Evolutionary conservation across 768 basidiomycete species (phyloP).

Genomic region (Leccinum incarnatum): DNA sequence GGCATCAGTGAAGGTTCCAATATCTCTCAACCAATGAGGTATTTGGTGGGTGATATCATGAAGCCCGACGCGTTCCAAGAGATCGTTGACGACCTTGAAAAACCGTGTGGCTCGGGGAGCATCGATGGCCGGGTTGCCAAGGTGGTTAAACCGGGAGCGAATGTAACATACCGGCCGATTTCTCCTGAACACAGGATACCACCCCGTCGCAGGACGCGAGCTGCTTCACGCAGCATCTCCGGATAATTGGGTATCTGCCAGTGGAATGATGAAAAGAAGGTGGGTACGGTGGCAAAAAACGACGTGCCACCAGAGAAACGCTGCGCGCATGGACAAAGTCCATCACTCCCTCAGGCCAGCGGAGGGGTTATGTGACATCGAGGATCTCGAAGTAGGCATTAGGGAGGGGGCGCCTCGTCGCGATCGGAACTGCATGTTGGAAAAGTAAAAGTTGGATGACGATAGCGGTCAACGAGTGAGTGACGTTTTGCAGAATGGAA

Average conservation of each 20-base stretch:
- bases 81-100: slow-evolving; percentile 40
- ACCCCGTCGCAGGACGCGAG: slow-evolving; percentile 64
- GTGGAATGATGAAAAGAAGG: slow-evolving; percentile 15
- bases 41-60: slow-evolving; percentile 36
- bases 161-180: slow-evolving; percentile 45
- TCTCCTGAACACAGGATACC: slow-evolving; percentile 70
- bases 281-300: not conserved
- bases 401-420: slow-evolving; percentile 54
- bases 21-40: slow-evolving; percentile 35
- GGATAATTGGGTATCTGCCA: slow-evolving; percentile 57
- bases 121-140: slow-evolving; percentile 23
- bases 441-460: slow-evolving; percentile 1
- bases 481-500: slow-evolving; percentile 8
- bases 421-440: slow-evolving; percentile 59
- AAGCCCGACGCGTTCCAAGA: slow-evolving; percentile 39
- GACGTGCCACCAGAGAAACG: slow-evolving; percentile 58
- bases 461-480: slow-evolving; percentile 10
- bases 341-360: slow-evolving; percentile 52
- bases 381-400: slow-evolving; percentile 69
- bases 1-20: slow-evolving; percentile 43
- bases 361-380: slow-evolving; percentile 52
- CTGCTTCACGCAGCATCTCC: slow-evolving; percentile 52
- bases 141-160: slow-evolving; percentile 38
- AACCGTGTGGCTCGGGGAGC: slow-evolving; percentile 30
- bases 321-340: slow-evolving; percentile 68